phyloP scores from a whole-genome alignment of 208 protist genomes.

The Naegleria gruberi region DNA sequence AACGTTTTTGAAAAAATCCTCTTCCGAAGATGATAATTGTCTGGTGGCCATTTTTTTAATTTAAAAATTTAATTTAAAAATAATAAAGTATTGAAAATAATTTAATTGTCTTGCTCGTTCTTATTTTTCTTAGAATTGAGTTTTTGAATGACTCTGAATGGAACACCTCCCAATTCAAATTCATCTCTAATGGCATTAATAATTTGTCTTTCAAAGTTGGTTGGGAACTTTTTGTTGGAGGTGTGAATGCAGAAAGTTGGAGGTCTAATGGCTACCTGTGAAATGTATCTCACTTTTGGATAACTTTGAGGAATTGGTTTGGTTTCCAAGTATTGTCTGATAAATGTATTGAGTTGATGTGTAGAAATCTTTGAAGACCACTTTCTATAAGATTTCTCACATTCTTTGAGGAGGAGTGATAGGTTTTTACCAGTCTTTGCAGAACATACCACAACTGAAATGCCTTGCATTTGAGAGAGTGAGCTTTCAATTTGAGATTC shows the following conservation, averaged over 20 bases:
- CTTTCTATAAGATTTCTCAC: background rate
- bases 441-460: background rate
- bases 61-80: too few relatives aligned
- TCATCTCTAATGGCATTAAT: conserved; percentile 6
- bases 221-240: background rate
- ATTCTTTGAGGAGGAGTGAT: background rate
- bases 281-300: conserved; percentile 9
- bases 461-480: conserved; percentile 7
- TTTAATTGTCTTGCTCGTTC: background rate
- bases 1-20: background rate
- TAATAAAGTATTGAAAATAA: too few relatives aligned
- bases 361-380: background rate
- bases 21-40: too few relatives aligned
- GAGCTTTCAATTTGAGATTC: conserved; percentile 75
- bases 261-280: background rate
- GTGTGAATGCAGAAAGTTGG: background rate
- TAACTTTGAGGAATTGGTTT: background rate
- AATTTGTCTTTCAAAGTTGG: conserved; percentile 13
- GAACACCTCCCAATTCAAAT: conserved; percentile 7
- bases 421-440: background rate
- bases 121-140: background rate
- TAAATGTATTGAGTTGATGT: background rate
- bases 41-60: too few relatives aligned
- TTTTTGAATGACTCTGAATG: background rate
- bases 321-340: background rate